Base-by-base conservation (phyloP, 768 basidiomycete genomes). In the Megacollybia marginata region DNA sequence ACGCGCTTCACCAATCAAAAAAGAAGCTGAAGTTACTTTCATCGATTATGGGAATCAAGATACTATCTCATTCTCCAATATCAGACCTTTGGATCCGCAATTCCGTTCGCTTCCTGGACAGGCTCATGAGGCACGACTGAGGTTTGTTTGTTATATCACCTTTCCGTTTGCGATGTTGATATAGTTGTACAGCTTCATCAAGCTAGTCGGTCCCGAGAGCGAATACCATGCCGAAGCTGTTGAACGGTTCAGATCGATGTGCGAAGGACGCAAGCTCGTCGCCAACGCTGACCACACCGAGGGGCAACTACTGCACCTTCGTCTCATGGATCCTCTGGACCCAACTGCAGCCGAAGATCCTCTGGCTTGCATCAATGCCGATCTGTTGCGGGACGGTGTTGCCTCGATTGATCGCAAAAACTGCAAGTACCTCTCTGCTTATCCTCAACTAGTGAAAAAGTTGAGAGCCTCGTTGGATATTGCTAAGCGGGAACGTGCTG, bases 41-140 rank as follows among this genome's bases (percentile, higher is more conserved):
- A 94, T 97, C 57, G 87, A 91, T 63, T 91, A 95, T 61, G 95
- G 95, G 32, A 98, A 99, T 65, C 88, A 93, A 65, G 92, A 95
- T 60, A 88, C 77, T 2, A 73, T 97, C 10, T 68, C 85, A 4
- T 97, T 91, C 66, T 69, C 79, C n/a, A 72, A 85, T 55, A 83
- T 96, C 53, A 80, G 96, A 19, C 93, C 94, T 3, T 77, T 99
- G 44, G 94, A 97, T 57, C 68, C 83, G 19, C 85, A 85, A 63
- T 98, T 98, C 80, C 87, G 88, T 56, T 76, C 85, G 9, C 75
- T 99, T 9, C 83, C 91, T 31, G 89, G 92, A 18, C 94, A 98
- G 65, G 95, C 95, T 8, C 90, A 92, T 51, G 95, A 98, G 38
- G 94, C 95, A 20, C 85, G 91, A 32, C 76, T 96, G 47, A 92